Evolutionary conservation across 352 stramenopile species (phyloP).

Genomic region (Phytopythium litorale): DNA sequence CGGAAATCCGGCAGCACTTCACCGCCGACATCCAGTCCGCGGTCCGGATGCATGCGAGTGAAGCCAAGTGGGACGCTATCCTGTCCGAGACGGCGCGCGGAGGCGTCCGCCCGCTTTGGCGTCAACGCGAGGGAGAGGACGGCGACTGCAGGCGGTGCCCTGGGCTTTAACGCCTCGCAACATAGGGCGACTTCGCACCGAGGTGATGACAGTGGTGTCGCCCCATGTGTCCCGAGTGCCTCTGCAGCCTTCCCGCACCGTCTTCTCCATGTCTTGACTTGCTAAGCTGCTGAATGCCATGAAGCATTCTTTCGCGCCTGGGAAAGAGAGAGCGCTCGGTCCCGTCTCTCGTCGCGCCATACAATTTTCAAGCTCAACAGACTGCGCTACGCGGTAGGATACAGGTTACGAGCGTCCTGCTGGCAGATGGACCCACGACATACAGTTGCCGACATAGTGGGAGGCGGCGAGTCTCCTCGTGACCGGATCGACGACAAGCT

Average conservation of each 20-base stretch:
- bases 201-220: background rate
- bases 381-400: background rate
- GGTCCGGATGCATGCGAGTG: background rate
- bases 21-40: background rate
- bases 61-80: background rate
- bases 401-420: background rate
- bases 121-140: background rate
- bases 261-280: no score
- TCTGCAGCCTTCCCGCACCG: background rate
- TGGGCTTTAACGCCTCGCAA: background rate
- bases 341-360: background rate
- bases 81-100: background rate
- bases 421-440: background rate
- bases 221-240: background rate
- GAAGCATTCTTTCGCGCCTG: background rate
- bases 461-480: background rate
- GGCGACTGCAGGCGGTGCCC: background rate
- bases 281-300: no score
- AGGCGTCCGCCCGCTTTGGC: no score
- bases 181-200: background rate
- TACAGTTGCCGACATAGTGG: constrained; percentile 4
- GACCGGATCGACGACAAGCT: constrained; percentile 1
- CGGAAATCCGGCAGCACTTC: background rate
- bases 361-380: background rate
- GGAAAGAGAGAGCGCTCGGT: background rate